Base-by-base conservation (phyloP, 2,329 filamentous ascomycete species). In the Penicillium sp. region DNA sequence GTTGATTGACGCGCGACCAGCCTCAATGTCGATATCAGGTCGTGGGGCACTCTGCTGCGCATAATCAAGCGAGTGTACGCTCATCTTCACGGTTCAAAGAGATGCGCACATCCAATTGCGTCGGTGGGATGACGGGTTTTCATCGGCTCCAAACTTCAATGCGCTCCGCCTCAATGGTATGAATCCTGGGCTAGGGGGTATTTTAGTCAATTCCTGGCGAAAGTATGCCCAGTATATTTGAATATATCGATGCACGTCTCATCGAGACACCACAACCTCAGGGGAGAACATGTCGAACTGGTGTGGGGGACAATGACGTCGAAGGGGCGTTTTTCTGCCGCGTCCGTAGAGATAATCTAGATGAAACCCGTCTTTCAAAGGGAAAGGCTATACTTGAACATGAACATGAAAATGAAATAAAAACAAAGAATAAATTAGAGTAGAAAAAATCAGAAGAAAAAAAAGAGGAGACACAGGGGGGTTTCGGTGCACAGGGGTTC, bases 1-100 rank as follows among this genome's bases (percentile, higher is more conserved):
- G 25, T 45, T 57, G 2, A 65, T 59, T 31, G 69, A 67, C 5
- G 62, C 61, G 21, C 64, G 62, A 45, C 75, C 73, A 4, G 74
- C 73, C 60, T 77, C 75, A 15, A 77, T 66, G 62, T 77, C 75
- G 3, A 67, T 43, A 7, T 62, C 62, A 6, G 66, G 53, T 21
- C 62, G 62, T 10, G 62, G 31, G 7, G 60, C 53, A 33, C 55
- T 58, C 3, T 56, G 62, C 29, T 65, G 62, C 25, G 69, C 72
- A 61, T 75, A 72, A 54, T 77, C 73, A 37, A 67, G 60, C 17
- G 69, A 64, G 52, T 71, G 63, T 37, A 71, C 60, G 51, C 69
- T 74, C 74, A 77, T 77, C 29, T 37, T 53, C 6, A 35, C 25
- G 41, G 41, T 17, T 57, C 41, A 40, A 21, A 25, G n/a, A 27